phyloP scores from a whole-genome alignment of 192 early-diverging fungal genomes.

The Haplosporangium gracile region DNA sequence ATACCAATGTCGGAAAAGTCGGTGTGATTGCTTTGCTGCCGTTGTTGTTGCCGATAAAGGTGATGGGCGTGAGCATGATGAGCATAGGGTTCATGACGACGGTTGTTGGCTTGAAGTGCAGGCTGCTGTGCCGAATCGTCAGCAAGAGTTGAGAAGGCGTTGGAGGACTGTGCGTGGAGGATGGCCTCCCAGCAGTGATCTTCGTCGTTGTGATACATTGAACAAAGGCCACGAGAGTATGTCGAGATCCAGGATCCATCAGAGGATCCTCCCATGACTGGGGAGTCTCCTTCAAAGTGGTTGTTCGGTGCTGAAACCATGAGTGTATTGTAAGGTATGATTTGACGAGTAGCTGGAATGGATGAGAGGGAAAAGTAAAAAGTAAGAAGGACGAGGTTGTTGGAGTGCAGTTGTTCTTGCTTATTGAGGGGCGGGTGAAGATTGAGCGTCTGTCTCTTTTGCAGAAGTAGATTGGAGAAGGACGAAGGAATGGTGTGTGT shows the following conservation, averaged over 20 bases:
- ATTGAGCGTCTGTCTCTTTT: neutral
- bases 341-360: neutral
- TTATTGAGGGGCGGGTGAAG: neutral
- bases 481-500: neutral
- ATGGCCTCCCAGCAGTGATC: slow-evolving; percentile 38
- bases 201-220: slow-evolving; percentile 30
- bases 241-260: slow-evolving; percentile 26
- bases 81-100: neutral
- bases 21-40: neutral
- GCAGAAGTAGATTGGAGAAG: neutral
- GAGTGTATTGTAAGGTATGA: neutral
- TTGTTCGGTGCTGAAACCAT: slow-evolving; percentile 14
- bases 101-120: neutral
- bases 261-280: neutral
- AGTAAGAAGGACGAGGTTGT: neutral
- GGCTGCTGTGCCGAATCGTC: neutral
- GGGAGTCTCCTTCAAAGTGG: slow-evolving; percentile 8
- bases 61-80: neutral
- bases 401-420: neutral
- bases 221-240: slow-evolving; percentile 40
- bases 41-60: neutral
- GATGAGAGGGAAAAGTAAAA: neutral
- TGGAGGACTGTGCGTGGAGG: slow-evolving; percentile 10
- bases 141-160: neutral
- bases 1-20: neutral